Base-by-base conservation (phyloP, 2,329 filamentous ascomycete species). In the Diaporthe vexans region DNA sequence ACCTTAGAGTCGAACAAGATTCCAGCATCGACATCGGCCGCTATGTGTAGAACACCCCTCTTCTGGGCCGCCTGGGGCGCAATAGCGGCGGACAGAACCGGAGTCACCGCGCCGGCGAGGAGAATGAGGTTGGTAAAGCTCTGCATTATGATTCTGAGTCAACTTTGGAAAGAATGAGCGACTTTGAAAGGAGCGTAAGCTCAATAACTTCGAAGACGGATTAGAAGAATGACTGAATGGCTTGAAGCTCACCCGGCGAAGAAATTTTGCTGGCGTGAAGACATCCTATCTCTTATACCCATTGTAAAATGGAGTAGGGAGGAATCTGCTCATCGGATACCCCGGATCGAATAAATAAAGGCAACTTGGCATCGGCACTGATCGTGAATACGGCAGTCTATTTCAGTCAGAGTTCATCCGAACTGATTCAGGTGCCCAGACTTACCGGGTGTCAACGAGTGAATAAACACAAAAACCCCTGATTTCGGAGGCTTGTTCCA, bases 381-480 rank as follows among this genome's bases (percentile, higher is more conserved):
- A 26, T 26, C 29, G 21, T 37, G 6, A 24, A 52, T n/a, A 24
- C 40, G 59, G 40, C 26, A 29, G 40, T 67, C 63, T 52, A 67
- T 67, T 67, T 67, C 46, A 52, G 21, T 52, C 1, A 67, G 8
- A 67, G 46, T 67, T 67, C 63, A 52, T 67, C 63, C 46, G 21
- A 52, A 37, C 63, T 67, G 63, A 67, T 52, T 67, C 63, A 67
- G 46, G 21, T 7, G 8, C 63, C 63, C 7, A 21, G 63, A 52
- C 21, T 15, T 26, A 33, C 26, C n/a, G 46, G 43, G 26, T 29
- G 51, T 52, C 13, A 13, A 19, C 51, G 19, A 52, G 24, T 24
- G 17, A 52, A 37, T 37, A 37, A 52, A 67, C 29, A 21, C 29
- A 26, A 67, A 67, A 19, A 1, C 63, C 63, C 63, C 63, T 67